Base-by-base conservation (phyloP, 495 filamentous ascomycete genomes). In the Xanthoparmelia taractica region DNA sequence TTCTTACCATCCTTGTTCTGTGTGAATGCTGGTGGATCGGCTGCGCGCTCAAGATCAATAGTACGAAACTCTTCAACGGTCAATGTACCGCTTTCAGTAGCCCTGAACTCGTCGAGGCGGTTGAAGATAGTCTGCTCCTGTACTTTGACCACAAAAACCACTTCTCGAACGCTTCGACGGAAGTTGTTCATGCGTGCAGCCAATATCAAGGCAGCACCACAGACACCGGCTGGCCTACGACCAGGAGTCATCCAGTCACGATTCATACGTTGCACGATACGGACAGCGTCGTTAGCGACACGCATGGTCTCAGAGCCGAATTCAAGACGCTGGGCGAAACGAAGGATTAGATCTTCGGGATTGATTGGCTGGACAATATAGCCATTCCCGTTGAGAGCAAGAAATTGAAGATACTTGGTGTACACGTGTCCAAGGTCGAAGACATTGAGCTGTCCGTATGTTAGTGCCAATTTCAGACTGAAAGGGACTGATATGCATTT, bases 171-270 rank as follows among this genome's bases (percentile, higher is more conserved):
- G 0, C 90, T 94, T 25, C 94, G 87, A 43, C 93, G 86, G 72
- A 93, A 97, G 73, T 97, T 97, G 78, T 96, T 95, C 85, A 96
- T 96, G 38, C 95, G 88, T 13, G 94, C 91, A 27, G 94, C 95
- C 66, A 98, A 84, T 66, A 98, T 90, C 62, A 98, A 81, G 63
- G 91, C 92, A 13, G 94, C 95, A 63, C 94, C 95, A 74, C 91
- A 96, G 52, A 97, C 85, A 69, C 95, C 94, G 33, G 94, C 91
- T 52, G 95, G 95, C 48, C 92, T 85, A 70, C 94, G 90, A 68
- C 94, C 94, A 56, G 87, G 87, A 12, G 89, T 87, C 84, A 98
- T 97, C 90, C 93, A 97, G 74, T 98, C 94, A 33, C 88, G 82
- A 58, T 89, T 88, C 94, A 98, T 97, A 50, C 94, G 86, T 70